These are phyloP conservation scores for Aureobasidium pullulans DNA, from an alignment of 2,329 filamentous ascomycete genomes.

Conservation along the genomic window DNA sequence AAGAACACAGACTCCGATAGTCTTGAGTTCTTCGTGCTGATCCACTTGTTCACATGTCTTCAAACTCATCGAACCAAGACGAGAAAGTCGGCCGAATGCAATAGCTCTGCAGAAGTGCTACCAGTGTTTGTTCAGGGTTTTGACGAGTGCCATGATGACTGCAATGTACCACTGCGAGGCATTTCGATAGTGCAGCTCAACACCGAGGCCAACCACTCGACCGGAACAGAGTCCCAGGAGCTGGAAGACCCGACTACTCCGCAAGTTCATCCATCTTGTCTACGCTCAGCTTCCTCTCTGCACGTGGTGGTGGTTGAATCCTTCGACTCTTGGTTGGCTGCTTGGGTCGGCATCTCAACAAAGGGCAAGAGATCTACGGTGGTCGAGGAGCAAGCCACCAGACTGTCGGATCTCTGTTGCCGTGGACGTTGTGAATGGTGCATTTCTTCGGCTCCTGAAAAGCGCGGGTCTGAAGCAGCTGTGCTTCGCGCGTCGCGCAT, in stretches of 20 bases:
- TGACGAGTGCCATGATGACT: not conserved
- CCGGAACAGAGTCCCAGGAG: not conserved
- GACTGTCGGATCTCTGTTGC: not conserved
- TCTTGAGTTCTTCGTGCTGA: not conserved
- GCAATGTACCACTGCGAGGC: not conserved
- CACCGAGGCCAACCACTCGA: not conserved
- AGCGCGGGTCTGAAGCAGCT: not conserved
- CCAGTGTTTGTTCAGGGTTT: not conserved
- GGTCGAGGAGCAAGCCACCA: not conserved
- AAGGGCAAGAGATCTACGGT: not conserved
- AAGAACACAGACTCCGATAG: not conserved
- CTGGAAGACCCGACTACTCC: not conserved
- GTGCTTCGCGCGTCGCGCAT: not conserved
- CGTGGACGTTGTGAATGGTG: not conserved
- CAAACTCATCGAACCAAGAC: not conserved
- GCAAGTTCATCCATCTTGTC: not conserved
- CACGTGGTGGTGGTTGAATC: not conserved
- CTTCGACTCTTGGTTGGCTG: not conserved
- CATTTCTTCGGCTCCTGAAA: not conserved
- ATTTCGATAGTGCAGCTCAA: not conserved
- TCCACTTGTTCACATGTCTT: slow-evolving; percentile 1
- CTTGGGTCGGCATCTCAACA: not conserved
- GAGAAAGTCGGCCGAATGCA: not conserved
- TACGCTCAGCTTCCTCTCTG: not conserved
- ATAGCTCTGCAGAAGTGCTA: not conserved